Evolutionary conservation across 108 stramenopile species (phyloP), one percentile per base, ranked within the genome.

Genomic region (Skeletonema tropicum): DNA sequence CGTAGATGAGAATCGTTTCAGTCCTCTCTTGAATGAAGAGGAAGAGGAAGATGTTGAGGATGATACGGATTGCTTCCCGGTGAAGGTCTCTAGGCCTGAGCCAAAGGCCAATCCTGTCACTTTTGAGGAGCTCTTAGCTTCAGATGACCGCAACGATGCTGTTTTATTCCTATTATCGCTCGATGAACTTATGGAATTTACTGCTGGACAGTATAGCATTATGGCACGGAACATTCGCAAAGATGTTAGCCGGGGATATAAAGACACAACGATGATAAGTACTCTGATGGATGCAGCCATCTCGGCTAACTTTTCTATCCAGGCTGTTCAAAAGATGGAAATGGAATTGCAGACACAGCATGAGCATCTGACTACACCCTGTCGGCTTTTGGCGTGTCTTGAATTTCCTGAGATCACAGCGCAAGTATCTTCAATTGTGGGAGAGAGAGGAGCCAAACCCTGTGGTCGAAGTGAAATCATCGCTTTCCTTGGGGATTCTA

Each of bases 401-500:
- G 69, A 76, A 9, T 23, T 84, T 10, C 82, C 84, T n/a, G 82
- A 83, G 26, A 13, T 87, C 11, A 80, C 80, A 1, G 30, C 60
- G 19, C 13, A 66, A 6, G n/a, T 83, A n/a, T 60, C 68, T 7
- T 25, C 66, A 32, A 75, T 75, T 65, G 62, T 83, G 14, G 52
- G 35, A 10, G 67, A 74, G n/a, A 60, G 60, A 64, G 58, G 76
- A n/a, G 3, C 19, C 11, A 60, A 29, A 15, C 13, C 57, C 46
- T 63, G 70, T 19, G 19, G 12, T 19, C 70, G 72, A 23, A 46
- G 29, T n/a, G 71, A 82, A 68, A 72, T 73, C 38, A 45, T 66
- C 9, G 19, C 67, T 30, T 88, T 83, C 57, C 46, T 88, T 21
- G 85, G 85, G n/a, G 84, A 85, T 66, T 76, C 66, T 45, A 42